A percentile compares a stretch with the other conserved stretches of the same genome.
Evolutionary conservation across 495 filamentous ascomycete species (phyloP).

Genomic region (Penicillium herquei): DNA sequence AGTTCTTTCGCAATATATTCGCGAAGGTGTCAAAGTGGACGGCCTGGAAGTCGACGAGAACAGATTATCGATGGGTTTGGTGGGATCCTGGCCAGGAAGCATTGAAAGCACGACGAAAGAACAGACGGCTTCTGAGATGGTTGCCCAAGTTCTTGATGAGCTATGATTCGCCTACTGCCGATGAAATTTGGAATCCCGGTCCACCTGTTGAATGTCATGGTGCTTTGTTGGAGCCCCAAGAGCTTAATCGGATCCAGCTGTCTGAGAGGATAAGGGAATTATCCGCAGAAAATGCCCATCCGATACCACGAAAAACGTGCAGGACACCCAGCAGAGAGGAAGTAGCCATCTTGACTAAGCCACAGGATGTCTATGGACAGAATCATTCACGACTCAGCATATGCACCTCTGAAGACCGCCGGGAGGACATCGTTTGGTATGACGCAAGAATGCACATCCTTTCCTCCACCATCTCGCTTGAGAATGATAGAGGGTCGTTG

Average conservation of each 20-base stretch:
- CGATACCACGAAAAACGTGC: not conserved
- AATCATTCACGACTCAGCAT: not conserved
- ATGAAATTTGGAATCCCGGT: slow-evolving; percentile 30
- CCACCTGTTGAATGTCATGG: slow-evolving; percentile 14
- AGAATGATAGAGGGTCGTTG: not conserved
- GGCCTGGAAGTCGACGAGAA: slow-evolving; percentile 35
- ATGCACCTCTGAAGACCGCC: not conserved
- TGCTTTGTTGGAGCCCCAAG: slow-evolving; percentile 1
- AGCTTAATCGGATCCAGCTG: not conserved
- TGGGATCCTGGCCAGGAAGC: slow-evolving; percentile 38
- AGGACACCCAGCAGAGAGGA: not conserved
- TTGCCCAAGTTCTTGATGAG: slow-evolving; percentile 27
- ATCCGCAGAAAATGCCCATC: not conserved
- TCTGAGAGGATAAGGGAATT: not conserved
- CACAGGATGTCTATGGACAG: not conserved
- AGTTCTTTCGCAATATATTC: slow-evolving; percentile 18
- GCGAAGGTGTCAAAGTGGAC: slow-evolving; percentile 22
- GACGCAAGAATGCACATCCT: not conserved
- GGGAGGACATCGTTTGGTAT: not conserved
- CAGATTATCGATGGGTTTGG: slow-evolving; percentile 42
- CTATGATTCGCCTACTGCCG: slow-evolving; percentile 24
- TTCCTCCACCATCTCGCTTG: slow-evolving; percentile 1
- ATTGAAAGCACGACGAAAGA: slow-evolving; percentile 13
- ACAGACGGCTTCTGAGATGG: slow-evolving; percentile 15
- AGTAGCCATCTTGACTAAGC: not conserved